Percentiles rank a stretch among this genome's conserved stretches.
These are phyloP conservation scores for Lentinula novae-zelandiae DNA, from an alignment of 1,284 basidiomycete genomes.

Conservation along the genomic window DNA sequence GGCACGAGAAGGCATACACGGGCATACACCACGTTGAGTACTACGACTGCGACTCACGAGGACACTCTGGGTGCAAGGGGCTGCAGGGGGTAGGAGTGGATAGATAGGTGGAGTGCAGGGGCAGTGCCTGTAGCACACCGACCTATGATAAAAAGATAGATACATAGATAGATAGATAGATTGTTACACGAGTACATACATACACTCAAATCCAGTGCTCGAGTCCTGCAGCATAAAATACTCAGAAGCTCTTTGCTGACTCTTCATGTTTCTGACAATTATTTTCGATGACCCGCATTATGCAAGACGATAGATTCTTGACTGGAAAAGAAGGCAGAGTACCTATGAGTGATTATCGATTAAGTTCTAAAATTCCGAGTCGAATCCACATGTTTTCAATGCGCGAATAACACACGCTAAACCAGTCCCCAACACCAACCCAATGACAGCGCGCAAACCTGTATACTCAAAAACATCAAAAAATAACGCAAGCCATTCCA, in stretches of 20 bases:
- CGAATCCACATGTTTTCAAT: not conserved
- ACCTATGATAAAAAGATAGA: too few relatives aligned
- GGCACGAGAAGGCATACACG: too few relatives aligned
- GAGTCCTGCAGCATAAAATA: not conserved
- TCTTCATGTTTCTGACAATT: not conserved
- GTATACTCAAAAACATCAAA: conserved; percentile 12
- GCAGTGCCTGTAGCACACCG: too few relatives aligned
- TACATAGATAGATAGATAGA: too few relatives aligned
- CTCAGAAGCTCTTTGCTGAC: not conserved
- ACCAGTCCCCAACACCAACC: not conserved
- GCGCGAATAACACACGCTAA: not conserved
- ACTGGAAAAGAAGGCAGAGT: too few relatives aligned
- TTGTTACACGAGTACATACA: too few relatives aligned
- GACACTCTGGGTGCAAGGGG: too few relatives aligned
- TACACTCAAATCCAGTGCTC: too few relatives aligned
- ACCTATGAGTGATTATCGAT: too few relatives aligned
- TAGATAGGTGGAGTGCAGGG: too few relatives aligned
- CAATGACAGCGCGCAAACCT: conserved; percentile 2
- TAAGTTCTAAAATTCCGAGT: not conserved
- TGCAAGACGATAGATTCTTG: not conserved
- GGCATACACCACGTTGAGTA: too few relatives aligned
- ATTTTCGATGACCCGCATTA: not conserved
- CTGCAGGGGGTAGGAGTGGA: too few relatives aligned
- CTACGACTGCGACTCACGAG: not conserved
- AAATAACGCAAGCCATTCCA: conserved; percentile 4